These are phyloP conservation scores for Aeschynomene evenia DNA, from an alignment of 306 rosid species.

Conservation along the genomic window DNA sequence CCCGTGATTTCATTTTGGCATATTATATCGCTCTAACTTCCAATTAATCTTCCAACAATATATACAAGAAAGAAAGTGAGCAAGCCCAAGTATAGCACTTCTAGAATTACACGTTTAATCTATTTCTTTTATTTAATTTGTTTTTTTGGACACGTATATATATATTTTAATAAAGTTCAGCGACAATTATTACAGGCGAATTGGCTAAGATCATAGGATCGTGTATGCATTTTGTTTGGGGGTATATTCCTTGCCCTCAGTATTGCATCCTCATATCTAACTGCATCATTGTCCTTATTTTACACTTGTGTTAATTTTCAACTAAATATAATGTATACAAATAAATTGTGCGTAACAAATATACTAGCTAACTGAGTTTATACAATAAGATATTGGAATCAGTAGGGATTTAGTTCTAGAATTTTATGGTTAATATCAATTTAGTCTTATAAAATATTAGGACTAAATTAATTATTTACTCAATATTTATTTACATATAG, in stretches of 20 bases:
- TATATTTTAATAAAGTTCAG: not conserved
- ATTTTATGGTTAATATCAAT: no score
- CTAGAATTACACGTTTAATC: no score
- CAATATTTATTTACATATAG: not conserved
- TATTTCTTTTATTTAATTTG: not conserved
- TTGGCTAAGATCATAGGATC: not conserved
- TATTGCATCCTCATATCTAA: not conserved
- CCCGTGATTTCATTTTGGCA: slow-evolving; percentile 30
- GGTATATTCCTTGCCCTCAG: not conserved
- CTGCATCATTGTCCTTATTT: not conserved
- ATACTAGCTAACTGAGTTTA: no score
- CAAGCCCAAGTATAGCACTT: not conserved
- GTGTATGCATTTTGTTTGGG: not conserved
- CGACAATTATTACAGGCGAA: not conserved
- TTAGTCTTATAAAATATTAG: no score
- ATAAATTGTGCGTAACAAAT: not conserved
- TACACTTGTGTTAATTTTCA: not conserved
- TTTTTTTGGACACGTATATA: not conserved
- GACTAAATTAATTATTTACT: no score
- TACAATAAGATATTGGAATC: not conserved
- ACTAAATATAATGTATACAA: not conserved
- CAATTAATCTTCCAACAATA: no score
- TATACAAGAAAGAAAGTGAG: not conserved
- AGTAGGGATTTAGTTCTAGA: not conserved
- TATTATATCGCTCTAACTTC: slow-evolving; percentile 7